phyloP scores from a whole-genome alignment of 768 basidiomycete species.

The Cantharellus cinnabarinus region DNA sequence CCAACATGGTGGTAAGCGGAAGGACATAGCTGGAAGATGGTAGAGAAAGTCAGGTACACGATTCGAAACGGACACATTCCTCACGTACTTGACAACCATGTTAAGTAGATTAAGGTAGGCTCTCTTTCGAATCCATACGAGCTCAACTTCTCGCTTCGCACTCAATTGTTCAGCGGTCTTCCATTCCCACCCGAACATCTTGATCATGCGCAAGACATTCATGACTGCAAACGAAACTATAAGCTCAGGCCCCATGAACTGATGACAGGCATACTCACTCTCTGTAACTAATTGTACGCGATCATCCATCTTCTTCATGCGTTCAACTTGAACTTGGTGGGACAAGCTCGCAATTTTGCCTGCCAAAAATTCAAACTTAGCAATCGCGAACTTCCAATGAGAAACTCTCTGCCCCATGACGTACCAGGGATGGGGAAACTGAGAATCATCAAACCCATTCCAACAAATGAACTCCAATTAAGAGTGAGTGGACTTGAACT shows the following conservation, averaged over 20 bases:
- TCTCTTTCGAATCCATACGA: conserved; percentile 31
- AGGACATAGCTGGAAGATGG: conserved; percentile 27
- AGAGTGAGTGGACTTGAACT: background rate
- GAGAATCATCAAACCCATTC: conserved; percentile 30
- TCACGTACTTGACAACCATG: conserved; percentile 22
- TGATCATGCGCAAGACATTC: conserved; percentile 43
- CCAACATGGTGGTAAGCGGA: conserved; percentile 31
- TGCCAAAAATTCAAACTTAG: background rate
- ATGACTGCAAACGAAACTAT: conserved; percentile 19
- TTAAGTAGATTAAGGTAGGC: conserved; percentile 31
- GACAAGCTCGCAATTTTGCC: conserved; percentile 26
- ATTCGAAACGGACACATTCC: conserved; percentile 5
- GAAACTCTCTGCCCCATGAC: background rate
- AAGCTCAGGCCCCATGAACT: background rate
- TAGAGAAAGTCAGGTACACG: background rate
- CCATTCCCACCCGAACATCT: conserved; percentile 38
- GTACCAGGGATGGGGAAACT: conserved; percentile 37
- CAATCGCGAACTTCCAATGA: too few relatives aligned
- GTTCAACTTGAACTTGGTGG: conserved; percentile 27
- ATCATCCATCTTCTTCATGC: conserved; percentile 38
- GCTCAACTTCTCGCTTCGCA: conserved; percentile 39
- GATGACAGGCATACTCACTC: conserved; percentile 20
- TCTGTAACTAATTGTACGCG: conserved; percentile 43
- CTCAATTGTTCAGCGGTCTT: conserved; percentile 31
- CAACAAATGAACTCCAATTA: conserved; percentile 30